Percentiles rank a stretch among this genome's conserved stretches.
Conservation (phyloP, 2,329 filamentous ascomycete genomes). For the Pyricularia pennisetigena region DNA sequence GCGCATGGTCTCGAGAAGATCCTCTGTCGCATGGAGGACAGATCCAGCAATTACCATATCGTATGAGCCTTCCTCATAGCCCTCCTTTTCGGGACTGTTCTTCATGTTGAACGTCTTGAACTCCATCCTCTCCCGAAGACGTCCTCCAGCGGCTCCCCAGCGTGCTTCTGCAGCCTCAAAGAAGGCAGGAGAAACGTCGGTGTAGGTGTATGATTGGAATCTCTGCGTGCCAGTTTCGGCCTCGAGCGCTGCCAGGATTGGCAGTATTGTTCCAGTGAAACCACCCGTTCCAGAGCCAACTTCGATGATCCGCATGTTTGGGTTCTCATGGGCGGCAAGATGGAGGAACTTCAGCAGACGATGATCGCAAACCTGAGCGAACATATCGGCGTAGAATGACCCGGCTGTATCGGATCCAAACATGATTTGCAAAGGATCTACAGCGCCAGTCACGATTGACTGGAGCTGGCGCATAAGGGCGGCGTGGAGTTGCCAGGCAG, state of each 20-base stretch:
- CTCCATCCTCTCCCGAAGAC: constrained; percentile 14
- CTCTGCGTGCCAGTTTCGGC: constrained; percentile 1
- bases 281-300: constrained; percentile 25
- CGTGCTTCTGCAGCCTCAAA: constrained; percentile 19
- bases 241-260: constrained; percentile 8
- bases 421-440: constrained; percentile 17
- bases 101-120: constrained; percentile 25
- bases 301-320: constrained; percentile 23
- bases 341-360: background rate
- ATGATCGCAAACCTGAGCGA: background rate
- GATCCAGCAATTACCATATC: constrained; percentile 20
- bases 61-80: constrained; percentile 15
- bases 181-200: constrained; percentile 28
- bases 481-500: background rate
- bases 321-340: constrained; percentile 18
- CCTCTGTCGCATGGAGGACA: constrained; percentile 18
- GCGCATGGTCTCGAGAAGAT: constrained; percentile 13
- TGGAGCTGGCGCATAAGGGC: constrained; percentile 7
- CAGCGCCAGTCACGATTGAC: constrained; percentile 11
- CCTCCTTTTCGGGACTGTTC: constrained; percentile 17
- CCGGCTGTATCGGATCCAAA: background rate
- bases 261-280: constrained; percentile 17
- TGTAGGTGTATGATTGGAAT: constrained; percentile 21
- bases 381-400: background rate
- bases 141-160: constrained; percentile 12